A percentile compares a stretch with the other conserved stretches of the same genome.
Evolutionary conservation across 805 yeast species (phyloP).

Genomic region (Zygosaccharomyces lentus): DNA sequence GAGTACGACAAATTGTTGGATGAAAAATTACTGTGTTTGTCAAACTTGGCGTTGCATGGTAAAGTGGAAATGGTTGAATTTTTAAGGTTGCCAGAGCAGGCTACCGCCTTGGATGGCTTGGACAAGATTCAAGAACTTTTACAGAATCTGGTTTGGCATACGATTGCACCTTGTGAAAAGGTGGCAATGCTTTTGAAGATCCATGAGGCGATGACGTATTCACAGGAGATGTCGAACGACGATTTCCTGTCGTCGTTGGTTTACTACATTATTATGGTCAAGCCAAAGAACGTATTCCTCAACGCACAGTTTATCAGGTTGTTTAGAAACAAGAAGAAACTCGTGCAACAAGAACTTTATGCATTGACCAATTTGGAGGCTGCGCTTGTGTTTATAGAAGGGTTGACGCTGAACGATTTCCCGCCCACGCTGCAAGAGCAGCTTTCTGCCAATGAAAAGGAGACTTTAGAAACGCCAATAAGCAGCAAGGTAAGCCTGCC

Average conservation of each 20-base stretch:
- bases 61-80: slow-evolving; percentile 26
- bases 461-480: slow-evolving; percentile 18
- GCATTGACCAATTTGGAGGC: slow-evolving; percentile 35
- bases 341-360: slow-evolving; percentile 33
- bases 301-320: slow-evolving; percentile 31
- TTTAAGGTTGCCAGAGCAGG: slow-evolving; percentile 20
- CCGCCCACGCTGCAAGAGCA: slow-evolving; percentile 20
- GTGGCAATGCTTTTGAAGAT: slow-evolving; percentile 23
- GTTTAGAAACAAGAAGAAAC: slow-evolving; percentile 32
- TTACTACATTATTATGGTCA: slow-evolving; percentile 25
- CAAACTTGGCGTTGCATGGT: slow-evolving; percentile 19
- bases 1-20: slow-evolving; percentile 27
- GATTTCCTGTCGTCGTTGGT: slow-evolving; percentile 32
- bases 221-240: slow-evolving; percentile 31
- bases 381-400: slow-evolving; percentile 33
- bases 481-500: slow-evolving; percentile 24
- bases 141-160: slow-evolving; percentile 19
- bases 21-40: slow-evolving; percentile 23
- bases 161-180: slow-evolving; percentile 33
- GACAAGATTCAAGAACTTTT: slow-evolving; percentile 18
- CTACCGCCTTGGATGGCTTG: slow-evolving; percentile 9
- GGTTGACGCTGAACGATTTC: slow-evolving; percentile 25
- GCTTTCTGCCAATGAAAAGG: slow-evolving; percentile 14
- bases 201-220: slow-evolving; percentile 27
- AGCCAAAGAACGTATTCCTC: slow-evolving; percentile 26